phyloP scores from a whole-genome alignment of 1,139 yeast genomes.

The Kurtzmaniella quercitrusa region DNA sequence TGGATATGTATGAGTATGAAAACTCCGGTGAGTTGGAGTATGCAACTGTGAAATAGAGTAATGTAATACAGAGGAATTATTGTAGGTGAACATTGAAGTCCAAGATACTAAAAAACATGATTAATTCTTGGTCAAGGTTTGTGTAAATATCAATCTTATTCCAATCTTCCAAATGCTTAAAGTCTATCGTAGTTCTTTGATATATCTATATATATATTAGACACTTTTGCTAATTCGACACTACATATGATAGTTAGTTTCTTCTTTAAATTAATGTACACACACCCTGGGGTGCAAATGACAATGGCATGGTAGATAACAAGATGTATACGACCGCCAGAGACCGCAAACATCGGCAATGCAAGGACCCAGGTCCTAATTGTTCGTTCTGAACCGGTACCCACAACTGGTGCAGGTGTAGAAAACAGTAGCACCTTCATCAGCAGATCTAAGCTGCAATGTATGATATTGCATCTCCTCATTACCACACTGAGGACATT shows the following conservation, averaged over 20 bases:
- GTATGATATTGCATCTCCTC: conserved; percentile 99
- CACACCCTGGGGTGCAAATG: background rate
- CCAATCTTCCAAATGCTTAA: too few species aligned
- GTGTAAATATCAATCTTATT: too few species aligned
- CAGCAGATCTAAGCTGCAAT: conserved; percentile 93
- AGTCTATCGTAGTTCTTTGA: too few species aligned
- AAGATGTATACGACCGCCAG: background rate
- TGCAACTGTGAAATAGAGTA: conserved; percentile 37
- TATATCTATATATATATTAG: too few species aligned
- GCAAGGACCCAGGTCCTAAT: conserved; percentile 30
- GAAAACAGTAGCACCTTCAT: conserved; percentile 96
- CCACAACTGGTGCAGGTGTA: conserved; percentile 94
- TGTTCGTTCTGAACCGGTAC: conserved; percentile 89
- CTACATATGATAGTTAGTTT: too few species aligned
- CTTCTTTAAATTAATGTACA: background rate
- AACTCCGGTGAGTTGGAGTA: conserved; percentile 82
- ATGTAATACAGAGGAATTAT: background rate
- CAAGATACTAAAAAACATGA: too few species aligned
- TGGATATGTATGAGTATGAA: conserved; percentile 97
- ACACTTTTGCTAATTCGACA: too few species aligned
- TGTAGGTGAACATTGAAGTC: too few species aligned
- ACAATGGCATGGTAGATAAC: background rate
- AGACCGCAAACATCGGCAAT: background rate
- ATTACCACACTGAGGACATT: conserved; percentile 95
- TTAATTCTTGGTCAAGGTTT: too few species aligned